phyloP scores from a whole-genome alignment of 805 yeast species.

The Starmerella cellae region DNA sequence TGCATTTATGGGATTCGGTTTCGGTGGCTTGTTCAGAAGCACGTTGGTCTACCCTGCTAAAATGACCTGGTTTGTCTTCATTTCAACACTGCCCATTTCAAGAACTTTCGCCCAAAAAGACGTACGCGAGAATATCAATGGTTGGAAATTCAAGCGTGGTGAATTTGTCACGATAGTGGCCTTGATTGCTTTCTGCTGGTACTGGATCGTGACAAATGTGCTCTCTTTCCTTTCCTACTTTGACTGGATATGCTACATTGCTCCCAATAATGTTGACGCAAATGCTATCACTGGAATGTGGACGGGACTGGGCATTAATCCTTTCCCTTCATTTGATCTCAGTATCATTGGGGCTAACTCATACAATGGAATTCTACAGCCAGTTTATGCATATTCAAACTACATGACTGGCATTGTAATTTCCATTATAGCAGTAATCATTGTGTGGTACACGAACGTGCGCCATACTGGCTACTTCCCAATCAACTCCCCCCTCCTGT shows the following conservation, averaged over 20 bases:
- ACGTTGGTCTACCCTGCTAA: constrained; percentile 41
- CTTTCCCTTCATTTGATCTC: constrained; percentile 39
- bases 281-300: constrained; percentile 50
- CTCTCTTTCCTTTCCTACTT: constrained; percentile 49
- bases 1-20: constrained; percentile 52
- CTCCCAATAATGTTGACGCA: constrained; percentile 39
- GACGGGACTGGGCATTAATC: constrained; percentile 36
- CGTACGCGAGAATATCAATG: constrained; percentile 35
- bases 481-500: constrained; percentile 34
- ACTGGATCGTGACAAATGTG: constrained; percentile 55
- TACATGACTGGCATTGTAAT: constrained; percentile 30
- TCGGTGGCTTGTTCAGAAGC: constrained; percentile 51
- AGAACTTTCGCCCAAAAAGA: constrained; percentile 34
- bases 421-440: constrained; percentile 24
- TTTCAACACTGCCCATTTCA: constrained; percentile 39
- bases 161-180: constrained; percentile 36
- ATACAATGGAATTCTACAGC: constrained; percentile 7
- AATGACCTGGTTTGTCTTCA: constrained; percentile 41
- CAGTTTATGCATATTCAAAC: constrained; percentile 10
- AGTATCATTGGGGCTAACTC: background rate
- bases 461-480: constrained; percentile 42
- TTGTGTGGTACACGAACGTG: constrained; percentile 34
- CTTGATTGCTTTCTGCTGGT: constrained; percentile 38
- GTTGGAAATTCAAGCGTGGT: constrained; percentile 46
- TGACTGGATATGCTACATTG: constrained; percentile 50